These are phyloP conservation scores for Pleurostoma richardsiae DNA, from an alignment of 2,329 filamentous ascomycete species.

Conservation along the genomic window DNA sequence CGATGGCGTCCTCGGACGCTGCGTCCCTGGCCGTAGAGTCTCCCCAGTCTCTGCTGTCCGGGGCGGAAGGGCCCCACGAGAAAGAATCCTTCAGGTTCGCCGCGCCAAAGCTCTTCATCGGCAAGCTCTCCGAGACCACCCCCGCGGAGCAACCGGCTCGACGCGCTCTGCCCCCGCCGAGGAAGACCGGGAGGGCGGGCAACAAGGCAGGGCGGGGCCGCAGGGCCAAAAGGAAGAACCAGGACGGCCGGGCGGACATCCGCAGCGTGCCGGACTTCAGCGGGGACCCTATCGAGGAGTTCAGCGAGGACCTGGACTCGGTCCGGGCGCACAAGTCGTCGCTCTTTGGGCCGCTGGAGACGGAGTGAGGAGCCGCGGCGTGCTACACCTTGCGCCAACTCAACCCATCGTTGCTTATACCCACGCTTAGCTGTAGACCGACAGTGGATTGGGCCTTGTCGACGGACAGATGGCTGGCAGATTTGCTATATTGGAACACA, in stretches of 20 bases:
- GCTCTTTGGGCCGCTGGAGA: conserved; percentile 18
- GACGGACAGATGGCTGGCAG: no score
- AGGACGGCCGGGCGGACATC: conserved; percentile 19
- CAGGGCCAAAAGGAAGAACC: no score
- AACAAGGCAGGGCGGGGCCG: conserved; percentile 7
- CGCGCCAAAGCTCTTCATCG: conserved; percentile 20
- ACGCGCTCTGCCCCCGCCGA: conserved; percentile 4
- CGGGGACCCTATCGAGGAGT: conserved; percentile 24
- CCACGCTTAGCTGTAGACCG: no score
- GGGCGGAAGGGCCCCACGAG: conserved; percentile 1
- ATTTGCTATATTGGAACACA: no score
- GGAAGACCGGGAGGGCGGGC: conserved; percentile 10
- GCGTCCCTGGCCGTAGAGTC: conserved; percentile 4
- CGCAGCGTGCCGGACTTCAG: conserved; percentile 20
- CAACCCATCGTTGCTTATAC: no score
- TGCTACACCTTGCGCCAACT: no score
- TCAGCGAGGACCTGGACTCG: conserved; percentile 11
- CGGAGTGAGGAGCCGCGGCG: conserved; percentile 1
- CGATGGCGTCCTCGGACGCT: no score
- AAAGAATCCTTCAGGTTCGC: conserved; percentile 14
- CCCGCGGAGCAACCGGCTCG: neutral
- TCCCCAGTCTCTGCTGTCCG: conserved; percentile 8
- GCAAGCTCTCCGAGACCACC: conserved; percentile 13
- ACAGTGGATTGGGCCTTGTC: no score
- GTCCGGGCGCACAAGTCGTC: conserved; percentile 8